Evolutionary conservation across 257 asterid species (phyloP), one percentile per base, ranked within the genome.

Genomic region (Orobanche coerulescens): DNA sequence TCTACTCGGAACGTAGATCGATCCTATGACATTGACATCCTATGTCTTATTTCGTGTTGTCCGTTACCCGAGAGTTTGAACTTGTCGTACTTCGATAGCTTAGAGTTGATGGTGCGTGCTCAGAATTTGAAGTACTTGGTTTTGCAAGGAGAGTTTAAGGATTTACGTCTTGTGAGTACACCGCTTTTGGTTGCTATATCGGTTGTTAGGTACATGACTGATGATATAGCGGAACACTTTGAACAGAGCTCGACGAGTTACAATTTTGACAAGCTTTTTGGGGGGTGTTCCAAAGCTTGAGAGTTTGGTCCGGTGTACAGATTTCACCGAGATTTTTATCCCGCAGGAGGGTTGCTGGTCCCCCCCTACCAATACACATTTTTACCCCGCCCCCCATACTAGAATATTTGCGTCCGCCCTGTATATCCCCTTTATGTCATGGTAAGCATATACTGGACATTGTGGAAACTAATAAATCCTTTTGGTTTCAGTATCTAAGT

Each of bases 101-200:
- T 89, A 52, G 92, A 79, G 67, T 79, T 93, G 59, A 79, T 86
- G 2, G 71, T 89, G 54, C 61, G 74, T 33, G 96, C 98, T 34
- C 97, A 95, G 61, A 89, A 89, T 59, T 95, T 89, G 51, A 86
- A 83, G 49, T 68, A 78, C 77, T 75, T 93, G 76, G 68, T 50
- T 72, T 79, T 93, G 76, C 97, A 93, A 73, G 98, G 98, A 18
- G 96, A 89, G 62, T 89, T 89, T 67, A 86, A 81, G 82, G 93
- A 88, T 51, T 69, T 89, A 40, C 76, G 75, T 24, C 94, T 93
- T 60, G 86, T 73, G 65, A 76, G 79, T 71, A 81, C 97, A 15
- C 97, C 95, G 0, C 73, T 5, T 66, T 76, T 93, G 81, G 73
- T 67, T 40, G 72, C 68, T 39, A 68, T 80, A 66, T 82, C 84